A percentile compares a stretch with the other conserved stretches of the same genome.
phyloP scores from a whole-genome alignment of 768 basidiomycete genomes.

The Hortiboletus campestris region DNA sequence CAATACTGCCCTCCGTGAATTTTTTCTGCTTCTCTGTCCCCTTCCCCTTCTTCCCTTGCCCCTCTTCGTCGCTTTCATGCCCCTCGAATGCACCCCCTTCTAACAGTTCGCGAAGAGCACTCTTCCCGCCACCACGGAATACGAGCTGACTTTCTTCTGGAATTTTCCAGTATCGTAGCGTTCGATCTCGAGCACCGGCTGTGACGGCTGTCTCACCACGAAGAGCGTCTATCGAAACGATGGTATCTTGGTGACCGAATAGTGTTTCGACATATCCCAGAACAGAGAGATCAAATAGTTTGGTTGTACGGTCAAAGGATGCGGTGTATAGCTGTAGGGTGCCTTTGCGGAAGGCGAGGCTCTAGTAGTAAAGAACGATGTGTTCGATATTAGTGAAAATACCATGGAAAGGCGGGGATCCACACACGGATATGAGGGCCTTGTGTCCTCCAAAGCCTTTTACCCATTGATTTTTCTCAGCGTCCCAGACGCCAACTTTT shows the following conservation, averaged over 20 bases:
- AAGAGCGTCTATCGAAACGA: slow-evolving; percentile 75
- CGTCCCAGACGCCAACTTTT: slow-evolving; percentile 84
- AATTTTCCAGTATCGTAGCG: slow-evolving; percentile 94
- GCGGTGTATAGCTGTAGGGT: slow-evolving; percentile 67
- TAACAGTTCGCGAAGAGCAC: slow-evolving; percentile 72
- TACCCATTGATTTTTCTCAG: slow-evolving; percentile 70
- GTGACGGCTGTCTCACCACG: slow-evolving; percentile 83
- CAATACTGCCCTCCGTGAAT: slow-evolving; percentile 89
- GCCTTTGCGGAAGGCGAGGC: slow-evolving; percentile 73
- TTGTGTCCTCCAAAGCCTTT: slow-evolving; percentile 79
- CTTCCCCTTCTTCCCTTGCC: slow-evolving; percentile 35
- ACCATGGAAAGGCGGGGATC: slow-evolving; percentile 40
- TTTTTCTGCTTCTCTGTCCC: slow-evolving; percentile 23
- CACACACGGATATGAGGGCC: slow-evolving; percentile 64
- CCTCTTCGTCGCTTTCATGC: slow-evolving; percentile 48
- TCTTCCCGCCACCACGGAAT: slow-evolving; percentile 92
- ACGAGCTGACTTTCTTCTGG: slow-evolving; percentile 93
- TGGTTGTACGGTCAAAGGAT: slow-evolving; percentile 85
- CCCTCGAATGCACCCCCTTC: slow-evolving; percentile 74
- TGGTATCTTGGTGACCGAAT: slow-evolving; percentile 93
- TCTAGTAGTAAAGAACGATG: slow-evolving; percentile 37
- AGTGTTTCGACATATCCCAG: slow-evolving; percentile 95
- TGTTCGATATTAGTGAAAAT: neutral
- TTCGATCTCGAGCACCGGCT: slow-evolving; percentile 88
- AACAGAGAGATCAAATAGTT: slow-evolving; percentile 78